phyloP scores from a whole-genome alignment of 495 filamentous ascomycete genomes.

The Ramalina peruviana region DNA sequence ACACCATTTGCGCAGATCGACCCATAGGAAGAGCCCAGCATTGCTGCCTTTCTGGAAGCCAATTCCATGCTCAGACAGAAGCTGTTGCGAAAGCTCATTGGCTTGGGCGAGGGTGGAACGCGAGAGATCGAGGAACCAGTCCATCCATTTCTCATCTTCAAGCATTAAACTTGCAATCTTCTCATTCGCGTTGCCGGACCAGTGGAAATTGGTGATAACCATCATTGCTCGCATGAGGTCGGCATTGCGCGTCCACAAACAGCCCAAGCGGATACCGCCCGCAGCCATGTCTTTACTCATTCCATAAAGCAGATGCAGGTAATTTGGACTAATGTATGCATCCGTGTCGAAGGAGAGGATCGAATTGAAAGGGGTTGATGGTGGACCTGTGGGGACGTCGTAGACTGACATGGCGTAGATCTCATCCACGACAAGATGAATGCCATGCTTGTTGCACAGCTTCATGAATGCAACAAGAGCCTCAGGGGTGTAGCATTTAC shows the following conservation, averaged over 20 bases:
- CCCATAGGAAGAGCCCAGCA: slow-evolving; percentile 49
- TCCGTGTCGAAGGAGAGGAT: slow-evolving; percentile 33
- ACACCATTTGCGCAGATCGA: slow-evolving; percentile 34
- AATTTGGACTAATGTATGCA: slow-evolving; percentile 33
- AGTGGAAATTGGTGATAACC: slow-evolving; percentile 29
- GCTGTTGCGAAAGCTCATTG: slow-evolving; percentile 23
- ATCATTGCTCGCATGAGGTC: slow-evolving; percentile 28
- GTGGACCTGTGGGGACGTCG: slow-evolving; percentile 19
- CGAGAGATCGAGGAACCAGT: slow-evolving; percentile 30
- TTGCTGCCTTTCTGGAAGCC: slow-evolving; percentile 24
- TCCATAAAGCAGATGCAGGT: slow-evolving; percentile 47
- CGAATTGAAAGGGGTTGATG: slow-evolving; percentile 34
- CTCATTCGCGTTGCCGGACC: slow-evolving; percentile 31
- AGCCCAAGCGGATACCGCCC: slow-evolving; percentile 41
- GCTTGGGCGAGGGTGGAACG: slow-evolving; percentile 22
- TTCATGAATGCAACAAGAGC: slow-evolving; percentile 32
- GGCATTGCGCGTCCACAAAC: slow-evolving; percentile 32
- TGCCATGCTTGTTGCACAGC: slow-evolving; percentile 37
- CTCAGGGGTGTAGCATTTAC: slow-evolving; percentile 39
- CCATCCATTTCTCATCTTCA: slow-evolving; percentile 32
- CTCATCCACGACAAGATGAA: slow-evolving; percentile 51
- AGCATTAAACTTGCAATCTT: slow-evolving; percentile 31
- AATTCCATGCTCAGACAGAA: slow-evolving; percentile 19
- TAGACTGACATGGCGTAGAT: slow-evolving; percentile 46
- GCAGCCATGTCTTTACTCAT: slow-evolving; percentile 48